A percentile compares a stretch with the other conserved stretches of the same genome.
Evolutionary conservation across 768 basidiomycete genomes (phyloP).

Genomic region (Termitomyces sp.): DNA sequence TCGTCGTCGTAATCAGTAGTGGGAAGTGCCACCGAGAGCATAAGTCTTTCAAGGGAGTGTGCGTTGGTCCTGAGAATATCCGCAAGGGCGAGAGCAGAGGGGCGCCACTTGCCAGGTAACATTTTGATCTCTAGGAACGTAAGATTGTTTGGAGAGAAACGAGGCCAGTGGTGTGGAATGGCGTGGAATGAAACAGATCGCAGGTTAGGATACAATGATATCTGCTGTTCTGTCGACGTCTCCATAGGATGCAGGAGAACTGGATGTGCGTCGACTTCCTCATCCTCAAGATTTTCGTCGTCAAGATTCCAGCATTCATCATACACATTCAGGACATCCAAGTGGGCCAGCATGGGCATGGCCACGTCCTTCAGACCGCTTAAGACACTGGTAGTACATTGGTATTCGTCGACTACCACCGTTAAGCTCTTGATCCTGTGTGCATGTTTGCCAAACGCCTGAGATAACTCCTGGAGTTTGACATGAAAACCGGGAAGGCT

Average conservation of each 20-base stretch:
- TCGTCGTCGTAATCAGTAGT: not conserved
- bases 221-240: not conserved
- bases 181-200: not conserved
- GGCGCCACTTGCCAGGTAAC: not conserved
- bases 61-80: constrained; percentile 4
- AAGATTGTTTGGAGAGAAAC: constrained; percentile 3
- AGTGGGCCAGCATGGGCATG: not conserved
- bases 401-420: constrained; percentile 1
- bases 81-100: not conserved
- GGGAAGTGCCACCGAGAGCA: not conserved
- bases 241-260: not conserved
- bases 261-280: not conserved
- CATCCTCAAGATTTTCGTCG: not conserved
- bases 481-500: not conserved
- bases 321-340: not conserved
- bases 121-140: constrained; percentile 1
- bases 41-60: constrained; percentile 3
- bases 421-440: constrained; percentile 2
- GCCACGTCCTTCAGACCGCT: not conserved
- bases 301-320: not conserved
- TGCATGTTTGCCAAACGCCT: not conserved
- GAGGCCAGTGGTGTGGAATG: not conserved
- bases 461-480: not conserved
- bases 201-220: not conserved
- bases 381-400: constrained; percentile 1